These are phyloP conservation scores for Monilinia fructicola DNA, from an alignment of 2,329 filamentous ascomycete genomes.

Conservation along the genomic window DNA sequence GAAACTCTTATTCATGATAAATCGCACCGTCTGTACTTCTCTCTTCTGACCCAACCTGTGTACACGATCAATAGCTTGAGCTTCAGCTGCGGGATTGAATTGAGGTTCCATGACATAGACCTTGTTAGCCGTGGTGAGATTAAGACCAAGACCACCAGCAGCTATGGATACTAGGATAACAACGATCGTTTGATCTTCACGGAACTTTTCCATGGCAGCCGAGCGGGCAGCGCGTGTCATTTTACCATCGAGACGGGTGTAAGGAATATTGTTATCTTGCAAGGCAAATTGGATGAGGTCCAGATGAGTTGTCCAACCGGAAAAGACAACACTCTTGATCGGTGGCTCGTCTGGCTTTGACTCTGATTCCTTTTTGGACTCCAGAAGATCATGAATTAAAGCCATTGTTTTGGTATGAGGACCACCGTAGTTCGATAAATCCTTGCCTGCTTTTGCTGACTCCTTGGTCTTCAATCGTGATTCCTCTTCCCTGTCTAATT, in stretches of 20 bases:
- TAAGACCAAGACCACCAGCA: slow-evolving; percentile 87
- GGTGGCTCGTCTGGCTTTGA: slow-evolving; percentile 59
- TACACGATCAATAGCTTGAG: slow-evolving; percentile 90
- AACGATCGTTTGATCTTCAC: slow-evolving; percentile 66
- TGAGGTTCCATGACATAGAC: slow-evolving; percentile 99
- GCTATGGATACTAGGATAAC: slow-evolving; percentile 91
- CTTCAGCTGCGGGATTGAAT: slow-evolving; percentile 93
- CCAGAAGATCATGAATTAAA: slow-evolving; percentile 71
- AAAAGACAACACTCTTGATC: slow-evolving; percentile 92
- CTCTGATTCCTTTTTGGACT: slow-evolving; percentile 62
- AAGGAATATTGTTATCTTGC: slow-evolving; percentile 62
- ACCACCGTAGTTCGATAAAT: slow-evolving; percentile 69
- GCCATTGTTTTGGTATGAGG: slow-evolving; percentile 91
- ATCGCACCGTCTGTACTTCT: slow-evolving; percentile 82
- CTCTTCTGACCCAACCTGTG: slow-evolving; percentile 87
- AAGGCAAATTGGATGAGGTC: slow-evolving; percentile 88
- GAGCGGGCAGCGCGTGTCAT: slow-evolving; percentile 77
- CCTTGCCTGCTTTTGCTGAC: slow-evolving; percentile 54
- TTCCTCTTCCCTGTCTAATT: slow-evolving; percentile 38
- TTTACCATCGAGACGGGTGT: slow-evolving; percentile 82
- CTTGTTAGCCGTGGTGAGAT: slow-evolving; percentile 79
- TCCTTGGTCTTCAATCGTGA: slow-evolving; percentile 34
- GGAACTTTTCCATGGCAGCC: slow-evolving; percentile 74
- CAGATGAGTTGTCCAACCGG: slow-evolving; percentile 91
- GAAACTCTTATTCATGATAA: slow-evolving; percentile 86